Percentiles rank a stretch among this genome's conserved stretches.
Conservation (phyloP, 2,329 filamentous ascomycete genomes). For the Huntiella decipiens region DNA sequence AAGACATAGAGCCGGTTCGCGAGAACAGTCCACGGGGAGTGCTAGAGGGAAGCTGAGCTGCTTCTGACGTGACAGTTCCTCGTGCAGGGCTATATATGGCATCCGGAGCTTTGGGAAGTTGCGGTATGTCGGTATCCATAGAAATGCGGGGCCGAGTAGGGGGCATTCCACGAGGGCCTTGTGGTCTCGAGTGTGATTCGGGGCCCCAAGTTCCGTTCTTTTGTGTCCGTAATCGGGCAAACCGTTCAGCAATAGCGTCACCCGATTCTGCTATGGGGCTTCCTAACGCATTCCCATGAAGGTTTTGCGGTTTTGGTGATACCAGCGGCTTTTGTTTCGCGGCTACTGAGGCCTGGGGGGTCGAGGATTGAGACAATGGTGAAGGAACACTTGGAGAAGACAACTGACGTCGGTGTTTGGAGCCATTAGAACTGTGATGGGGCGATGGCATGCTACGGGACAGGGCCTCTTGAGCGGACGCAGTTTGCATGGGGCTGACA, state of each 20-base stretch:
- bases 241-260: constrained; percentile 13
- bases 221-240: background rate
- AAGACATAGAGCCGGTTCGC: constrained; percentile 31
- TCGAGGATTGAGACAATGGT: constrained; percentile 3
- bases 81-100: constrained; percentile 64
- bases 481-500: constrained; percentile 24
- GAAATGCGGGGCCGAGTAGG: constrained; percentile 18
- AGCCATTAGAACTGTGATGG: background rate
- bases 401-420: constrained; percentile 5
- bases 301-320: constrained; percentile 3
- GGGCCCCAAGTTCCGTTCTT: background rate
- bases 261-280: background rate
- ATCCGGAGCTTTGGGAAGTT: constrained; percentile 50
- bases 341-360: background rate
- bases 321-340: constrained; percentile 3
- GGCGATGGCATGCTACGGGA: too few species aligned
- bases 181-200: constrained; percentile 13
- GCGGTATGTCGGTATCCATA: constrained; percentile 32
- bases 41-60: constrained; percentile 44
- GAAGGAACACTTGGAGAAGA: constrained; percentile 4
- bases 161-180: constrained; percentile 14
- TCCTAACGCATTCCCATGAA: constrained; percentile 18
- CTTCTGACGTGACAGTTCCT: constrained; percentile 46
- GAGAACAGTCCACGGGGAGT: constrained; percentile 45
- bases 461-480: background rate